These are phyloP conservation scores for Penicillium maclennaniae DNA, from an alignment of 495 filamentous ascomycete genomes.

Conservation along the genomic window DNA sequence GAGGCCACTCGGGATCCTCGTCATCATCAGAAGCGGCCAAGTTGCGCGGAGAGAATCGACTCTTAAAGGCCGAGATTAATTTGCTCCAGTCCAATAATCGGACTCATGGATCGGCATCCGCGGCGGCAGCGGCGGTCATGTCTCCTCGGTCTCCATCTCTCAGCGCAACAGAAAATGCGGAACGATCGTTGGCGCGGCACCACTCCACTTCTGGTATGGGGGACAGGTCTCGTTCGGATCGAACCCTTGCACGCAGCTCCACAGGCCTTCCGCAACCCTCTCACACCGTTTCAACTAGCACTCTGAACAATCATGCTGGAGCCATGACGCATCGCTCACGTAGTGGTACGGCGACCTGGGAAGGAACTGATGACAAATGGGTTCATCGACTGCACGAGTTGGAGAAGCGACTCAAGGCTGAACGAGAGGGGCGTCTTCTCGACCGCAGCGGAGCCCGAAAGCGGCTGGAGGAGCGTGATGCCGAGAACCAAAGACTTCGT, in stretches of 20 bases:
- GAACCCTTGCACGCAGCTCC: constrained; percentile 29
- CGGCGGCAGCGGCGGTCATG: constrained; percentile 23
- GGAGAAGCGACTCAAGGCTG: constrained; percentile 82
- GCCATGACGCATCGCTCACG: constrained; percentile 32
- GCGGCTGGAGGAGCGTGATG: constrained; percentile 76
- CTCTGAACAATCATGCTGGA: constrained; percentile 29
- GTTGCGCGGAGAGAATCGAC: constrained; percentile 73
- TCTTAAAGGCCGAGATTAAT: constrained; percentile 79
- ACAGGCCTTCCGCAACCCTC: constrained; percentile 37
- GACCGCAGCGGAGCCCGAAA: constrained; percentile 81
- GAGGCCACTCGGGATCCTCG: constrained; percentile 44
- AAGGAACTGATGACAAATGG: constrained; percentile 64
- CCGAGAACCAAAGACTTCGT: constrained; percentile 70
- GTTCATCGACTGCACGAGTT: constrained; percentile 79
- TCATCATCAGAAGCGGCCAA: constrained; percentile 59
- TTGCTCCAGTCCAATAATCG: constrained; percentile 56
- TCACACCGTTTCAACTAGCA: constrained; percentile 32
- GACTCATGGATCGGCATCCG: constrained; percentile 26
- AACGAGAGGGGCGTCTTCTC: constrained; percentile 79
- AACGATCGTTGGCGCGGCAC: constrained; percentile 47
- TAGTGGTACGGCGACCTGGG: constrained; percentile 23
- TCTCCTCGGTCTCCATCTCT: constrained; percentile 28
- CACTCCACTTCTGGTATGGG: constrained; percentile 36
- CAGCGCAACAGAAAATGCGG: constrained; percentile 18
- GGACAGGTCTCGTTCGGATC: constrained; percentile 24